These are phyloP conservation scores for Ceratocystis albifundus DNA, from an alignment of 2,329 filamentous ascomycete species.

Conservation along the genomic window DNA sequence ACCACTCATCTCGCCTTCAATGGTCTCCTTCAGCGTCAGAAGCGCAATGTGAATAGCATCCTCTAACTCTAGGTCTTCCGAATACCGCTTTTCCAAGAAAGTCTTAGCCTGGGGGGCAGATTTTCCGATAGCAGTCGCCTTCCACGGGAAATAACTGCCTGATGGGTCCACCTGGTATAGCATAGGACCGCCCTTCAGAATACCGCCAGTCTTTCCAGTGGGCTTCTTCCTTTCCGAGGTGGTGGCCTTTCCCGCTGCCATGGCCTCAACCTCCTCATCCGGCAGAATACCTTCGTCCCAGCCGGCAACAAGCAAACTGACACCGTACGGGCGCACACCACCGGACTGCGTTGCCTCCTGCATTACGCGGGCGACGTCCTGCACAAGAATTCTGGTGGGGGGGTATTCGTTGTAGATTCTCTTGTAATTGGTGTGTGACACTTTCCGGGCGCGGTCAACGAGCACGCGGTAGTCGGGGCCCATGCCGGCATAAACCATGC, in stretches of 20 bases:
- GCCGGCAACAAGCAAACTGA: conserved; percentile 86
- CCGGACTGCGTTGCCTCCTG: conserved; percentile 98
- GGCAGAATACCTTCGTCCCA: conserved; percentile 97
- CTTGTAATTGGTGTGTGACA: conserved; percentile 97
- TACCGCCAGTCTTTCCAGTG: conserved; percentile 82
- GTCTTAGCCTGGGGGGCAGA: conserved; percentile 97
- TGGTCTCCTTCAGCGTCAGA: conserved; percentile 95
- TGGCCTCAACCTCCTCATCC: conserved; percentile 55
- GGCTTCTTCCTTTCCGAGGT: conserved; percentile 61
- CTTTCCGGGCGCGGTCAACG: conserved; percentile 95
- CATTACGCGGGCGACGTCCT: conserved; percentile 95
- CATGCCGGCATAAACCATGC: conserved; percentile 99
- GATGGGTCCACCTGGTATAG: conserved; percentile 99
- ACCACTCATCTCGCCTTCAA: conserved; percentile 98
- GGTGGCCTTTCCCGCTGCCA: conserved; percentile 35
- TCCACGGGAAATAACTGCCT: conserved; percentile 98
- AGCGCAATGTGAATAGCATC: conserved; percentile 98
- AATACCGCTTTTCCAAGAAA: conserved; percentile 98
- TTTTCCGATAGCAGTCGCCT: conserved; percentile 97
- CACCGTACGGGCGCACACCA: conserved; percentile 92
- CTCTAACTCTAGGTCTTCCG: conserved; percentile 89
- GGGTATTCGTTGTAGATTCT: conserved; percentile 99
- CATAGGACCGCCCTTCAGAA: conserved; percentile 90
- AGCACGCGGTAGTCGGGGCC: conserved; percentile 95
- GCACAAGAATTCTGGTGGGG: conserved; percentile 96